Evolutionary conservation across 495 filamentous ascomycete species (phyloP), one percentile per base, ranked within the genome.

Genomic region (Chaetomium cochliodes): DNA sequence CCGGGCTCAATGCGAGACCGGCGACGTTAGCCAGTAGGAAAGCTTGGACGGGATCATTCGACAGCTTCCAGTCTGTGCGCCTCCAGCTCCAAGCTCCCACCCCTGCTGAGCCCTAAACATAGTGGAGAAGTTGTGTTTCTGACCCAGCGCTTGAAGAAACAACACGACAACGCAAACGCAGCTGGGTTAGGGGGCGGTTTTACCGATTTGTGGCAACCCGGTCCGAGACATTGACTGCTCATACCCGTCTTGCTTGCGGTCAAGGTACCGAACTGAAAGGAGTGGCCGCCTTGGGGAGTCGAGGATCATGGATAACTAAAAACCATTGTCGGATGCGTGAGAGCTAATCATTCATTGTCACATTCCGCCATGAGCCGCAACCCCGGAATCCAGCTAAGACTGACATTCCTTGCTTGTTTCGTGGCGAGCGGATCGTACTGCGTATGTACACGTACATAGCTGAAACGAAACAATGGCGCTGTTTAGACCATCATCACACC

Each of bases 11-110:
- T 6, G 6, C 42, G 26, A 25, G 23, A 6, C 58, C 25, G 49
- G 50, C 11, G 54, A 47, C 3, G 23, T 7, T 62, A 9, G 42
- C 25, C 25, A 63, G 13, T 49, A n/a, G 50, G 39, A 57, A 64
- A 54, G 39, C 54, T 64, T 61, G 52, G 42, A 64, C 20, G 20
- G 65, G 44, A 60, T 67, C 59, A 18, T 41, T 62, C 55, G 46
- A 64, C 13, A 16, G 65, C 65, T 67, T 68, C 66, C 2, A 64
- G 57, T 61, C 61, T 49, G 65, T 60, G 61, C 54, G 53, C 26
- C 15, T 47, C 65, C 37, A 58, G 20, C 49, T 44, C 39, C 65
- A n/a, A 58, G 20, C 49, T 44, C 5, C 28, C 42, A 64, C 37
- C 54, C 46, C 47, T 58, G 62, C 46, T 20, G 30, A 64, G 56